Base-by-base conservation (phyloP, 805 yeast species). In the Candida easanensis region DNA sequence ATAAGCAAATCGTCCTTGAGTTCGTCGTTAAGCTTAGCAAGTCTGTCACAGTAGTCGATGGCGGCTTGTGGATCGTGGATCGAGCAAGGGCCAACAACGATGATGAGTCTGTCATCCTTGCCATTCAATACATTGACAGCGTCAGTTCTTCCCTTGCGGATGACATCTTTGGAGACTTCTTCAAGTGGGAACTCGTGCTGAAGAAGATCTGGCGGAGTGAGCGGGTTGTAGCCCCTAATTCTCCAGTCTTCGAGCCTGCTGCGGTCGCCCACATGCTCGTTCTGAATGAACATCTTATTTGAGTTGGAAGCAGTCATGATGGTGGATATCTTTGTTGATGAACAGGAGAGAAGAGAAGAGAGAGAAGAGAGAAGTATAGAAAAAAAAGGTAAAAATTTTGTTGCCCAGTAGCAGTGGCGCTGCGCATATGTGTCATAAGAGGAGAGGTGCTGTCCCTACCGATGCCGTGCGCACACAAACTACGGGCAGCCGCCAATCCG, bases 61-160 rank as follows among this genome's bases (percentile, higher is more conserved):
- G 98, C 98, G 38, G 93, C 85, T 33, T 74, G 79, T 46, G 91
- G 78, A 67, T 91, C 97, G 64, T 91, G 99, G 56, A 91, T 83
- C 16, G 98, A 93, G 65, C 99, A 91, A 50, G 99, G 99, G 16
- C 99, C 99, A 42, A 91, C 95, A 50, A 91, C 81, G 18, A 91
- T 85, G 27, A 91, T 69, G 35, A 87, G 73, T 64, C 95, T 79
- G 74, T 93, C 98, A 60, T 85, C 90, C 54, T 75, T 70, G 38
- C 84, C 86, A 49, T 73, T 71, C 53, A 91, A 76, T 50, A 90
- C 87, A 19, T 79, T 77, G 47, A 84, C 77, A 27, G 95, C 83
- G 25, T 82, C 89, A 52, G 73, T 76, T 69, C 99, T 82, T 42
- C 96, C 97, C 48, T 70, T 66, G 44, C 80, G 70, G 31, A 90